Conservation (phyloP, 345 rosid genomes). For the Hibiscus tridactylites region DNA sequence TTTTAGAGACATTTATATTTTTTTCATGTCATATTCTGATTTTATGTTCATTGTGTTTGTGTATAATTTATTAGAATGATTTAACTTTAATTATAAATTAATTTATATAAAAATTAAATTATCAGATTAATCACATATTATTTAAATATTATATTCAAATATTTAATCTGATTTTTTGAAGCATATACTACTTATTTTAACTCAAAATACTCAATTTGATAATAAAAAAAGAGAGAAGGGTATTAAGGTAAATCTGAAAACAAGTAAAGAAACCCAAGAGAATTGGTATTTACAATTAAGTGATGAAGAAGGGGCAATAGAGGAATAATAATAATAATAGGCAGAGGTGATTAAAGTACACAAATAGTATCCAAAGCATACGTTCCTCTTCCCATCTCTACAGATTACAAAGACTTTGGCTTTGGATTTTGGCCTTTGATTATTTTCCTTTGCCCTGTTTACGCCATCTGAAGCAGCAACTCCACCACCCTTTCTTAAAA, state of each 20-base stretch:
- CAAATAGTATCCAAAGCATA: slow-evolving; percentile 5
- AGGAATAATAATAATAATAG: slow-evolving; percentile 13
- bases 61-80: too few species aligned
- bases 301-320: slow-evolving; percentile 30
- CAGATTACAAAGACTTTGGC: slow-evolving; percentile 1
- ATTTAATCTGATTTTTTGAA: too few species aligned
- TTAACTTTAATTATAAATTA: too few species aligned
- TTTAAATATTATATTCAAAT: too few species aligned
- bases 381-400: slow-evolving; percentile 11
- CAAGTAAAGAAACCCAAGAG: neutral
- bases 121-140: too few species aligned
- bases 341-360: too few species aligned
- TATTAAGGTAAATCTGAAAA: slow-evolving; percentile 14
- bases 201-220: too few species aligned
- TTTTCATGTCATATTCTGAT: too few species aligned
- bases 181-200: too few species aligned
- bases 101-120: too few species aligned
- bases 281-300: neutral
- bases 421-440: neutral
- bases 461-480: slow-evolving; percentile 8
- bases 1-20: too few species aligned
- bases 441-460: neutral
- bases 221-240: slow-evolving; percentile 3
- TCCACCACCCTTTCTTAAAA: slow-evolving; percentile 13
- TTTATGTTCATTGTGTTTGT: too few species aligned